phyloP scores from a whole-genome alignment of 1,284 basidiomycete genomes.

The Fomitopsis pinicola region DNA sequence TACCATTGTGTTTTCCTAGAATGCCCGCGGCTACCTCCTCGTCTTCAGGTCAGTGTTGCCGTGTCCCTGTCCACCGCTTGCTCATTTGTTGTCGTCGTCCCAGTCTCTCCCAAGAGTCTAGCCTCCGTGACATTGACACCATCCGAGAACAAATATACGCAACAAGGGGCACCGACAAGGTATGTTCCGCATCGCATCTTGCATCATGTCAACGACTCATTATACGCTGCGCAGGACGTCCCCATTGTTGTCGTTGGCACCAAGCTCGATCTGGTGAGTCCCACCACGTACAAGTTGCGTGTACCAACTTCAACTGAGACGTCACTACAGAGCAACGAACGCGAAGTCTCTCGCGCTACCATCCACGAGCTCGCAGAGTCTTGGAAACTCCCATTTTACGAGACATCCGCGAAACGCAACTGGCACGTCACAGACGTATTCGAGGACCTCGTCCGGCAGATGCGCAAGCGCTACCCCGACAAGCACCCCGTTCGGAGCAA shows the following conservation, averaged over 20 bases:
- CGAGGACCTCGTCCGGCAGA: slow-evolving; percentile 72
- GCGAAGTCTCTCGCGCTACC: slow-evolving; percentile 68
- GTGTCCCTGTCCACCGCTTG: neutral
- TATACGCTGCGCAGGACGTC: slow-evolving; percentile 37
- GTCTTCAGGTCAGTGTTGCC: slow-evolving; percentile 63
- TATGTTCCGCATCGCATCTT: slow-evolving; percentile 25
- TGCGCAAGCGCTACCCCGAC: slow-evolving; percentile 60
- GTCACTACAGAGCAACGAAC: slow-evolving; percentile 52
- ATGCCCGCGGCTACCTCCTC: slow-evolving; percentile 74
- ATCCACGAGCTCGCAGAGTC: slow-evolving; percentile 61
- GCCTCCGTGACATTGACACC: slow-evolving; percentile 72
- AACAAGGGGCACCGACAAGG: slow-evolving; percentile 67
- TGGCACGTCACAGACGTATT: slow-evolving; percentile 81
- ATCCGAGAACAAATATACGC: slow-evolving; percentile 79
- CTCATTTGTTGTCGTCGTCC: neutral
- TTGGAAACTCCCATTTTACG: slow-evolving; percentile 80
- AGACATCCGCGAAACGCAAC: slow-evolving; percentile 79
- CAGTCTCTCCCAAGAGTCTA: slow-evolving; percentile 76
- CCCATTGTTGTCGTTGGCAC: slow-evolving; percentile 89
- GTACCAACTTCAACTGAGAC: neutral
- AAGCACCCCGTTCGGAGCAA: slow-evolving; percentile 34
- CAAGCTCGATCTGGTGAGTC: slow-evolving; percentile 70
- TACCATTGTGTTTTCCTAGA: slow-evolving; percentile 31
- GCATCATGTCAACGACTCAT: neutral
- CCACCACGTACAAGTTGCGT: neutral